phyloP scores from a whole-genome alignment of 73 alveolate genomes.

The Blepharisma japonicum region DNA sequence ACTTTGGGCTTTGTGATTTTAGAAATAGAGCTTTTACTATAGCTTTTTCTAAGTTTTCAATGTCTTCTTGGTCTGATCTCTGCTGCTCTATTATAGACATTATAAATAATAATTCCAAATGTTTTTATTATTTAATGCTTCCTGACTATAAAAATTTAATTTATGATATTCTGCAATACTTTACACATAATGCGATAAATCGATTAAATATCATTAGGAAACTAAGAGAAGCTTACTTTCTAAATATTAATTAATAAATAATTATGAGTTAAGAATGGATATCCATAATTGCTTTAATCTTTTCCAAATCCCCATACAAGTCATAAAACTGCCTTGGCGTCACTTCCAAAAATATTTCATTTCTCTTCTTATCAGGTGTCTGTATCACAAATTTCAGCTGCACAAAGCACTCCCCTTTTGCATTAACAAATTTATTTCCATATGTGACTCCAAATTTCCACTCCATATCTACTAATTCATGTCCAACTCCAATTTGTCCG shows the following conservation, averaged over 20 bases:
- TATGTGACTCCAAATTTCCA: slow-evolving; percentile 30
- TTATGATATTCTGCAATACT: too few species aligned
- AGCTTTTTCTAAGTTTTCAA: slow-evolving; percentile 87
- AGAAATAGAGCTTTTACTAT: slow-evolving; percentile 71
- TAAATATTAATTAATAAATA: too few species aligned
- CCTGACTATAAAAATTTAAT: too few species aligned
- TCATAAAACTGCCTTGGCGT: slow-evolving; percentile 20
- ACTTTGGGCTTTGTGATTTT: slow-evolving; percentile 88
- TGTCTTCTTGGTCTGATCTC: slow-evolving; percentile 76
- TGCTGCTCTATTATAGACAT: slow-evolving; percentile 58
- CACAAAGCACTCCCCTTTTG: slow-evolving; percentile 24
- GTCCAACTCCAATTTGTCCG: neutral
- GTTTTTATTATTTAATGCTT: too few species aligned
- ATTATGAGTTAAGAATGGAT: neutral
- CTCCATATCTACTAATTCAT: slow-evolving; percentile 18
- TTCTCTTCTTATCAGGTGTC: neutral
- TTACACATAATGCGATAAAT: too few species aligned
- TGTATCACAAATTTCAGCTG: slow-evolving; percentile 9
- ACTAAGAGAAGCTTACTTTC: too few species aligned
- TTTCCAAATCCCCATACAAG: slow-evolving; percentile 28
- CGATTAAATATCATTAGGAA: too few species aligned
- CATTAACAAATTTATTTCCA: slow-evolving; percentile 14
- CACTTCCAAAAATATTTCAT: slow-evolving; percentile 24
- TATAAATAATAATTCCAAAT: too few species aligned
- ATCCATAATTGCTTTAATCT: slow-evolving; percentile 18